Evolutionary conservation across 352 stramenopile genomes (phyloP).

Genomic region (Salisapilia sapeloensis): DNA sequence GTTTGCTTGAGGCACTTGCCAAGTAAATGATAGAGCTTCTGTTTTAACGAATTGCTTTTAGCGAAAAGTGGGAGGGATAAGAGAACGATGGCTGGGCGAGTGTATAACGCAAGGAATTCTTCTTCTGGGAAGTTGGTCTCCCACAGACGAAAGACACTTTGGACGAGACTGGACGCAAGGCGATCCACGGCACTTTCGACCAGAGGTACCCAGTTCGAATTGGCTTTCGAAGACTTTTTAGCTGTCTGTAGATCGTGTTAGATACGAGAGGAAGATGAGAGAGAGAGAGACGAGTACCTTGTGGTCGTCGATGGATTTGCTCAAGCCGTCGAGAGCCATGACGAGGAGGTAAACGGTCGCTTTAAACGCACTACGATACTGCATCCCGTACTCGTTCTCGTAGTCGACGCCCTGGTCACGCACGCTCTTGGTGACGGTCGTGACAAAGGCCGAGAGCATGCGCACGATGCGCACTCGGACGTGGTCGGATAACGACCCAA

Average conservation of each 20-base stretch:
- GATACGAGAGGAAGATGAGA: too few relatives aligned
- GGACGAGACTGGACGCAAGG: neutral
- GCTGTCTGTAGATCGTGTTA: too few relatives aligned
- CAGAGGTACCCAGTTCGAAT: neutral
- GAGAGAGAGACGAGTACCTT: too few relatives aligned
- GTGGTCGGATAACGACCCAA: conserved; percentile 22
- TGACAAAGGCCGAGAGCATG: conserved; percentile 40
- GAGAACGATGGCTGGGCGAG: neutral
- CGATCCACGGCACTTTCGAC: neutral
- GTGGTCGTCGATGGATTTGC: conserved; percentile 33
- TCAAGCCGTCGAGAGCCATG: conserved; percentile 38
- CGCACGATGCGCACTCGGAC: conserved; percentile 47
- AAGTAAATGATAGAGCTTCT: conserved; percentile 58
- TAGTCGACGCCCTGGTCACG: conserved; percentile 9
- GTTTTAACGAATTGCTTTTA: conserved; percentile 57
- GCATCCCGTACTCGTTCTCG: conserved; percentile 20
- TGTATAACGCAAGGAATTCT: conserved; percentile 6
- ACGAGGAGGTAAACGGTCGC: conserved; percentile 55
- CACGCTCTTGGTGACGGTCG: conserved; percentile 35
- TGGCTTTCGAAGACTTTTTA: too few relatives aligned
- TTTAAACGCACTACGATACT: conserved; percentile 42
- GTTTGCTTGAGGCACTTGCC: conserved; percentile 36
- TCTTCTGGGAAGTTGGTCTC: conserved; percentile 68
- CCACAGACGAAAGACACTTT: conserved; percentile 32
- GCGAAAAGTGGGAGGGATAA: neutral